Evolutionary conservation across 352 stramenopile genomes (phyloP).

Genomic region (Globisporangium viniferum): DNA sequence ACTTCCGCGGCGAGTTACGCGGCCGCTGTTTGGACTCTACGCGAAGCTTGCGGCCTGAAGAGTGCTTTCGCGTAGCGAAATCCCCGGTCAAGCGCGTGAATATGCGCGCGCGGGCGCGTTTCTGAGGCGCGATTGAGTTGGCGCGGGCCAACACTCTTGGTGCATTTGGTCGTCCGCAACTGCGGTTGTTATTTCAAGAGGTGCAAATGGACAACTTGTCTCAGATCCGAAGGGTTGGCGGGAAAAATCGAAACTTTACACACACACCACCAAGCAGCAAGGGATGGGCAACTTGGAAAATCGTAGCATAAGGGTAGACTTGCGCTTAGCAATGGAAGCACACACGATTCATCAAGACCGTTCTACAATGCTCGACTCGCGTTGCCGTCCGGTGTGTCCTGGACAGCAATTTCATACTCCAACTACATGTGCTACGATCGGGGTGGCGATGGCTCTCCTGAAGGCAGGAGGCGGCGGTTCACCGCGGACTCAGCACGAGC

Average conservation of each 20-base stretch:
- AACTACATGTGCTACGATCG: too few species aligned
- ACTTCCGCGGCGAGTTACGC: neutral
- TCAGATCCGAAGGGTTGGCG: neutral
- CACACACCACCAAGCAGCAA: neutral
- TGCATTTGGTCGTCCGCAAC: neutral
- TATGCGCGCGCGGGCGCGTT: constrained; percentile 4
- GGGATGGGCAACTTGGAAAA: too few species aligned
- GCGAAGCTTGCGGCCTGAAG: neutral
- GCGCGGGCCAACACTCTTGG: constrained; percentile 1
- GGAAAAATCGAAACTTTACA: neutral
- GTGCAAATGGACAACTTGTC: neutral
- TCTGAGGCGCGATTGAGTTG: constrained; percentile 14
- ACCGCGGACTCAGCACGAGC: too few species aligned
- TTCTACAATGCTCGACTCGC: too few species aligned
- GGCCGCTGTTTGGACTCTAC: constrained; percentile 18
- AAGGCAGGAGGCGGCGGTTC: too few species aligned
- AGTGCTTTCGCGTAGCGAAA: constrained; percentile 14
- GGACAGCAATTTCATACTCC: too few species aligned
- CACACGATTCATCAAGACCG: too few species aligned
- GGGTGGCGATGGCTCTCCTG: too few species aligned
- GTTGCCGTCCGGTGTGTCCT: too few species aligned
- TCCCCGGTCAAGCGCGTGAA: neutral
- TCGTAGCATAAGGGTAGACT: too few species aligned
- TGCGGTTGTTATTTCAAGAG: constrained; percentile 14
- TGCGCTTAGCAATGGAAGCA: too few species aligned